Evolutionary conservation across 768 basidiomycete genomes (phyloP).

Genomic region (Tulasnella sp.): DNA sequence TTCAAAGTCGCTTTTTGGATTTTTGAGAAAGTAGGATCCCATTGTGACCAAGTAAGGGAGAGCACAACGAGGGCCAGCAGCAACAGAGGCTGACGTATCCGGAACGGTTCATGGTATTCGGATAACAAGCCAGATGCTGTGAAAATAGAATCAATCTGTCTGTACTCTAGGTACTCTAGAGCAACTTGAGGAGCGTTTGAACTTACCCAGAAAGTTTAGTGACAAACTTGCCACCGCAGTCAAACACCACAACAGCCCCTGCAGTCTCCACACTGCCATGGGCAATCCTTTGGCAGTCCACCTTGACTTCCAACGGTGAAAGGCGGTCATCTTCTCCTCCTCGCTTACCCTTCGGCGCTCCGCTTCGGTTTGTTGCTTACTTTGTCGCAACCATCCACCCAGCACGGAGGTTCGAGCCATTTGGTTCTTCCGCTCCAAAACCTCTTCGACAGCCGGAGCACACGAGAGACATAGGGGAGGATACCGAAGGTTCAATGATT

Average conservation of each 20-base stretch:
- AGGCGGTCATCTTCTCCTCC: slow-evolving; percentile 45
- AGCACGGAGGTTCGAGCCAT: slow-evolving; percentile 78
- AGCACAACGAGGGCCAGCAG: slow-evolving; percentile 34
- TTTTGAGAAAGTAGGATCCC: slow-evolving; percentile 76
- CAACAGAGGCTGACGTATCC: slow-evolving; percentile 43
- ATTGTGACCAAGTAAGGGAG: slow-evolving; percentile 74
- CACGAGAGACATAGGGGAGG: slow-evolving; percentile 81
- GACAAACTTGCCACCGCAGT: slow-evolving; percentile 45
- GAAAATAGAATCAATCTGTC: neutral
- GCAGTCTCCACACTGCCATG: slow-evolving; percentile 60
- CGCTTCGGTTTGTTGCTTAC: slow-evolving; percentile 46
- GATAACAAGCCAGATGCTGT: slow-evolving; percentile 27
- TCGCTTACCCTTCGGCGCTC: slow-evolving; percentile 46
- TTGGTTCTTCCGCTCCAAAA: slow-evolving; percentile 69
- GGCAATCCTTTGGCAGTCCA: slow-evolving; percentile 35
- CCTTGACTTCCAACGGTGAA: slow-evolving; percentile 31
- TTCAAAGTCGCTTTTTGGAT: slow-evolving; percentile 38
- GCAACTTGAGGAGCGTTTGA: slow-evolving; percentile 31
- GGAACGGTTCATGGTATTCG: slow-evolving; percentile 16
- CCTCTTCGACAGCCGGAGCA: slow-evolving; percentile 73
- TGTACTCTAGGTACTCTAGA: slow-evolving; percentile 32
- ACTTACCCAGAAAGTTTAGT: slow-evolving; percentile 49
- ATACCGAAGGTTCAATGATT: slow-evolving; percentile 73
- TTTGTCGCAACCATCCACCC: slow-evolving; percentile 63
- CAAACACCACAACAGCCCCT: slow-evolving; percentile 62